phyloP scores from a whole-genome alignment of 306 rosid genomes.

The Pachyrhizus erosus region DNA sequence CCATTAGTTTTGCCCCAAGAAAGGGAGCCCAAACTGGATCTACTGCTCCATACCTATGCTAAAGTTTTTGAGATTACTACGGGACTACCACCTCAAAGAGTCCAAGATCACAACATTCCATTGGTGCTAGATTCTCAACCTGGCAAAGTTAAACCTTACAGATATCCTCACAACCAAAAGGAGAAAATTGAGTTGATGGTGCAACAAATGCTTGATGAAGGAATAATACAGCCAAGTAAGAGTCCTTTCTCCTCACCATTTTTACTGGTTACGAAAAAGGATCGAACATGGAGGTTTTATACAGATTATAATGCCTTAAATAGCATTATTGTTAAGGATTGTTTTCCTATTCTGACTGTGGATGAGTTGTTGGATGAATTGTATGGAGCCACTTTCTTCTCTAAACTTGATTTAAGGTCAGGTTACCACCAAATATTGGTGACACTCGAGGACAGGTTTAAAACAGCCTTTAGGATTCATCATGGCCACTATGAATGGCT shows the following conservation, averaged over 20 bases:
- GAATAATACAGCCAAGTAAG: not conserved
- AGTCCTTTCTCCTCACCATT: not conserved
- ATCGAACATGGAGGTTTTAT: not conserved
- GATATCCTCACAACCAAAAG: not conserved
- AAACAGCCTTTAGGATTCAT: not conserved
- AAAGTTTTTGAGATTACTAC: not conserved
- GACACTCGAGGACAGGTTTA: too few relatives aligned
- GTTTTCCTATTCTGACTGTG: not conserved
- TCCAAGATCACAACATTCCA: not conserved
- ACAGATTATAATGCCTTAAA: not conserved
- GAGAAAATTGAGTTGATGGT: not conserved
- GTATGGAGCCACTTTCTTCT: not conserved
- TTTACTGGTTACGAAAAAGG: not conserved
- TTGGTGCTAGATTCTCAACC: not conserved
- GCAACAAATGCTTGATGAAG: not conserved
- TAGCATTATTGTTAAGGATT: not conserved
- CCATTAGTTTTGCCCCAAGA: not conserved
- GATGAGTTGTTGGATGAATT: not conserved
- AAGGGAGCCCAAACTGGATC: not conserved
- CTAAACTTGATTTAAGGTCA: too few relatives aligned
- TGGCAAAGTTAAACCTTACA: not conserved
- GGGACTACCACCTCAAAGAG: not conserved
- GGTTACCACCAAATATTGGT: too few relatives aligned
- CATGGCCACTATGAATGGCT: not conserved
- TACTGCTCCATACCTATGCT: not conserved